Conservation (phyloP, 2,329 filamentous ascomycete genomes). For the Penicillium sp. region DNA sequence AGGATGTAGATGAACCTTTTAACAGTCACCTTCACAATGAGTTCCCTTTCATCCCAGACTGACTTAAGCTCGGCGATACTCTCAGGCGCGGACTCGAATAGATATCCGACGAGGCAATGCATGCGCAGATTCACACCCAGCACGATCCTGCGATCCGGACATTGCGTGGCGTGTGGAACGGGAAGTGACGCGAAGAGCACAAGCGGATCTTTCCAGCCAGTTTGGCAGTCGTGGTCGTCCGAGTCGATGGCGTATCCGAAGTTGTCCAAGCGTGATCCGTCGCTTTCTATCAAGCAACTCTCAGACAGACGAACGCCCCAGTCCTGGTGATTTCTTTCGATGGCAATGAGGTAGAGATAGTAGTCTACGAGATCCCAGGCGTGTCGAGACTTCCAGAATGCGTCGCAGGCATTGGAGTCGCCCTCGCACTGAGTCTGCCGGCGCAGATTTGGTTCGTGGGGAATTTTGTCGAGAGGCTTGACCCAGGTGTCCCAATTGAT, state of each 20-base stretch:
- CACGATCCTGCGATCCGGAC: slow-evolving; percentile 29
- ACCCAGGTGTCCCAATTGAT: not conserved
- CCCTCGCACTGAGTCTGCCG: not conserved
- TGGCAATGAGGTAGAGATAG: slow-evolving; percentile 32
- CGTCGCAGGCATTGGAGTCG: not conserved
- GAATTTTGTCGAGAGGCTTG: not conserved
- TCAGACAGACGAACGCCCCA: slow-evolving; percentile 19
- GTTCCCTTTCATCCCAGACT: slow-evolving; percentile 30
- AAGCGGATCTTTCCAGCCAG: not conserved
- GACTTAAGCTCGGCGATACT: slow-evolving; percentile 27
- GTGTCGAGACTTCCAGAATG: slow-evolving; percentile 16
- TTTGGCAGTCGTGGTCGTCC: slow-evolving; percentile 4
- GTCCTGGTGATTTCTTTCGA: slow-evolving; percentile 25
- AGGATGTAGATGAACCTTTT: slow-evolving; percentile 27
- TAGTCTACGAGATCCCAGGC: slow-evolving; percentile 38
- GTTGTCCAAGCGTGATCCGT: slow-evolving; percentile 29
- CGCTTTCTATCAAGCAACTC: slow-evolving; percentile 29
- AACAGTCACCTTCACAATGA: slow-evolving; percentile 25
- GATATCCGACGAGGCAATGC: slow-evolving; percentile 27
- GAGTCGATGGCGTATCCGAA: slow-evolving; percentile 8
- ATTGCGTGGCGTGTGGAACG: slow-evolving; percentile 19
- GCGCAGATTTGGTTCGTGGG: not conserved
- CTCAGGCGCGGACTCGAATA: slow-evolving; percentile 29
- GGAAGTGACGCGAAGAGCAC: slow-evolving; percentile 22
- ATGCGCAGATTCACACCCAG: slow-evolving; percentile 31